Evolutionary conservation across 148 eudicot genomes (phyloP), one percentile per base, ranked within the genome.

Genomic region (Amaranthus palmeri): DNA sequence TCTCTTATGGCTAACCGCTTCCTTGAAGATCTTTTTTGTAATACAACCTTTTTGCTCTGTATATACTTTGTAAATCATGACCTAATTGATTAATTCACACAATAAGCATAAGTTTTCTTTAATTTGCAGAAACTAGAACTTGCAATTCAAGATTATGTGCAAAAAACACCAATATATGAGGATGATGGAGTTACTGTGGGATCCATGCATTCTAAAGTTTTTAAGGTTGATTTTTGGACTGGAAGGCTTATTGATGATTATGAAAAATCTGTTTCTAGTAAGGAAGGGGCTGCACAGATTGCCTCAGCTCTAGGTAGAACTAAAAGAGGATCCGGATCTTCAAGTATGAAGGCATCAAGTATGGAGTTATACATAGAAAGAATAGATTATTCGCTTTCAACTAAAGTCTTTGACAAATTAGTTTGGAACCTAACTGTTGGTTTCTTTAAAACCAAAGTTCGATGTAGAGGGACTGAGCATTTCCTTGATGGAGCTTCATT

Each of bases 361-460:
- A 81, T 60, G 59, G 92, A 84, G 52, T 82, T 95, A 73, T 90
- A 85, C 85, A 82, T 95, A 81, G 89, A 88, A 47, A 88, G 99
- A 81, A 88, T 83, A 66, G 99, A 95, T 71, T 92, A 95, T 79
- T 55, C 83, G 45, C 81, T 95, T 73, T 83, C 81, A 65, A 83
- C 91, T 54, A 87, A 73, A 74, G 84, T 80, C 70, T 84, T 87
- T 48, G 83, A 85, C 73, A 86, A 85, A 82, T 78, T 89, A 55
- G 65, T 79, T 11, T 88, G 99, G 99, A 95, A 95, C 77, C 70
- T 95, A 78, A 89, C 96, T 8, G 81, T 92, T 68, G 85, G 92
- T 53, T 85, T 85, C 56, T 81, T 95, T 72, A 87, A 83, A 58
- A 97, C 92, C 70, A 88, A 84, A 74, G 84, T 85, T 76, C 93